Conservation (phyloP, 805 yeast species). For the Helenozyma rhizophorensis region DNA sequence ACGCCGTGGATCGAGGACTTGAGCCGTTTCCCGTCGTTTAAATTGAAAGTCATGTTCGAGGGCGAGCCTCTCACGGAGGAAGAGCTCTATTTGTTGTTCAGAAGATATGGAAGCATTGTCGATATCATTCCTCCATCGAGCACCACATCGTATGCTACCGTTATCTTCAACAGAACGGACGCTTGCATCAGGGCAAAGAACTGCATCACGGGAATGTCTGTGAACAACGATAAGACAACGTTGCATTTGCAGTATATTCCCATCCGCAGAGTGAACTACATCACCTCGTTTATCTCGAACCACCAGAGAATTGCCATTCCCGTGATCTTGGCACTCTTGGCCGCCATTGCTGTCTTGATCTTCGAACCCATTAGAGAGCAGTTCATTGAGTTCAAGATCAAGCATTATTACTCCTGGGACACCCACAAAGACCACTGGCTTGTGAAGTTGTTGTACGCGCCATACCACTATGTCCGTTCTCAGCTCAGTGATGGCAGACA, state of each 20-base stretch:
- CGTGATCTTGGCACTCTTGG: conserved; percentile 66
- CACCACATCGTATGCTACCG: conserved; percentile 40
- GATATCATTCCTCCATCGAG: conserved; percentile 65
- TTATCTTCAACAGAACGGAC: conserved; percentile 52
- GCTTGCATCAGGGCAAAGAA: conserved; percentile 85
- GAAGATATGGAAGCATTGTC: conserved; percentile 80
- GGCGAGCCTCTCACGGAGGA: conserved; percentile 79
- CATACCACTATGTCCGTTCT: conserved; percentile 20
- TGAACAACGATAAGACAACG: conserved; percentile 49
- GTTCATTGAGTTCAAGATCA: conserved; percentile 69
- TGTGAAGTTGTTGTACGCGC: conserved; percentile 23
- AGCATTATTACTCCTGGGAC: conserved; percentile 53
- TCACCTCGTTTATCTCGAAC: conserved; percentile 56
- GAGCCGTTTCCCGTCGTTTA: conserved; percentile 65
- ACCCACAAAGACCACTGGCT: conserved; percentile 35
- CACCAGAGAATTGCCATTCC: conserved; percentile 88
- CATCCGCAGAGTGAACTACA: conserved; percentile 44
- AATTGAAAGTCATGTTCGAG: conserved; percentile 63
- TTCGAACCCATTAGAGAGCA: conserved; percentile 92
- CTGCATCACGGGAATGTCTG: conserved; percentile 76
- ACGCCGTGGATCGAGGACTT: conserved; percentile 95
- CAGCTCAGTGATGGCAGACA: conserved; percentile 32
- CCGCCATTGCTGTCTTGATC: conserved; percentile 76
- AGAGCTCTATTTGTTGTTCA: conserved; percentile 69
- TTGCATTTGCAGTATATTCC: conserved; percentile 74